phyloP scores from a whole-genome alignment of 73 alveolate genomes.

The Symbiodinium natans region DNA sequence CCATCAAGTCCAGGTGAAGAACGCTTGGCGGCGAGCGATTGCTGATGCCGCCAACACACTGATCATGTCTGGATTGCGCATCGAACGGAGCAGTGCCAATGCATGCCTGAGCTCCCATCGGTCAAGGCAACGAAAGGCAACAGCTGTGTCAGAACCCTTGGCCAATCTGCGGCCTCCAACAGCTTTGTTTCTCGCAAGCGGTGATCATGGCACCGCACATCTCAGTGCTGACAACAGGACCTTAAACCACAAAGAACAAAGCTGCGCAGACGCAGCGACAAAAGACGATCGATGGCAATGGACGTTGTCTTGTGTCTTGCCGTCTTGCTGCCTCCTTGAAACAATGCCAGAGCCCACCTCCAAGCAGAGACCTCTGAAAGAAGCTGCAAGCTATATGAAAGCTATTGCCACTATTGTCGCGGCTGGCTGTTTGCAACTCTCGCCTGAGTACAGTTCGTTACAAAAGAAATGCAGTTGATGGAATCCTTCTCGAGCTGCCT shows the following conservation, averaged over 20 bases:
- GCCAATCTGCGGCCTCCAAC: neutral
- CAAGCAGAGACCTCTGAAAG: neutral
- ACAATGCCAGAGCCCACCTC: neutral
- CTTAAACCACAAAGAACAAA: neutral
- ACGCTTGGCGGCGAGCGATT: too few relatives aligned
- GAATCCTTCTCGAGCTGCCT: neutral
- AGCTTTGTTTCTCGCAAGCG: neutral
- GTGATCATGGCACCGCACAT: neutral
- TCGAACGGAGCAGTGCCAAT: neutral
- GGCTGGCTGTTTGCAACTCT: too few relatives aligned
- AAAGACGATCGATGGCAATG: too few relatives aligned
- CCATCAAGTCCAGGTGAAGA: too few relatives aligned
- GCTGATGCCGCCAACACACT: neutral
- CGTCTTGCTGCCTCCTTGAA: neutral
- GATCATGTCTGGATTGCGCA: neutral
- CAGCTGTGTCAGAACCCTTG: neutral
- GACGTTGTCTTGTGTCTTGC: too few relatives aligned
- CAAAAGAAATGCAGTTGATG: neutral
- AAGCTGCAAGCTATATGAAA: too few relatives aligned
- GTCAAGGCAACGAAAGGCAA: too few relatives aligned
- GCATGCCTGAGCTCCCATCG: neutral
- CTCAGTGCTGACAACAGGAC: neutral
- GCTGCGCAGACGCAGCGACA: too few relatives aligned
- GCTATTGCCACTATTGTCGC: too few relatives aligned
- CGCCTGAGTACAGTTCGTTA: neutral